Evolutionary conservation across 2,329 filamentous ascomycete genomes (phyloP), one percentile per base, ranked within the genome.

Genomic region (Cladosporium sp.): DNA sequence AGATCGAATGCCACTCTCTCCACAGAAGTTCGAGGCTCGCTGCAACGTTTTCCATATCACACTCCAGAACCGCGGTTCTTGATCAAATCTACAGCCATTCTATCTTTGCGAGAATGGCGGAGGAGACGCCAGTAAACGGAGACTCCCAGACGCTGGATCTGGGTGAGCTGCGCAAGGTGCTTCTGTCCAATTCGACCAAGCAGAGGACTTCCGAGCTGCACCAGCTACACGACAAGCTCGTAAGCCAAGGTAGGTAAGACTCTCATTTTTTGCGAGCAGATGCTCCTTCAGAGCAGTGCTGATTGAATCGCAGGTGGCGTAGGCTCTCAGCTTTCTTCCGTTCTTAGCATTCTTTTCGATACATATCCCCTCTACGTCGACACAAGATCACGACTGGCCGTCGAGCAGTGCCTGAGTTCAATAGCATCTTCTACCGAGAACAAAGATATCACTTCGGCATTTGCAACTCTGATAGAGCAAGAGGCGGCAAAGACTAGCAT

Each of bases 331-430:
- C 25, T 61, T 41, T 52, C 61, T 43, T 51, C 57, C 25, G 51
- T 67, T 42, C 72, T 95, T 55, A 78, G 82, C 54, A 74, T 90
- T 29, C 80, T 98, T 27, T 92, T 97, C 72, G 82, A 83, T 66
- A 96, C 91, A 45, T 90, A 96, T 65, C 81, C 88, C 54, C 82
- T 86, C 59, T 98, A 97, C 69, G 74, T 83, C 69, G 93, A 98
- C 71, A 83, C 91, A 61, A 75, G 81, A 57, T 97, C 93, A 38
- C 82, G 93, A 59, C 79, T 83, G 59, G 89, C 88, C 32, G 89
- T 90, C 27, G 87, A 95, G 67, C 77, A 79, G 71, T 95, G 91
- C 66, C 77, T 98, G 50, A 73, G 77, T 56, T 77, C 82, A 45
- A 76, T 92, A 57, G 76, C 91, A 52, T 77, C 77, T 50, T 75